Evolutionary conservation across 441 rosid genomes (phyloP), one percentile per base, ranked within the genome.

Genomic region (Pelargonium fulgidum): DNA sequence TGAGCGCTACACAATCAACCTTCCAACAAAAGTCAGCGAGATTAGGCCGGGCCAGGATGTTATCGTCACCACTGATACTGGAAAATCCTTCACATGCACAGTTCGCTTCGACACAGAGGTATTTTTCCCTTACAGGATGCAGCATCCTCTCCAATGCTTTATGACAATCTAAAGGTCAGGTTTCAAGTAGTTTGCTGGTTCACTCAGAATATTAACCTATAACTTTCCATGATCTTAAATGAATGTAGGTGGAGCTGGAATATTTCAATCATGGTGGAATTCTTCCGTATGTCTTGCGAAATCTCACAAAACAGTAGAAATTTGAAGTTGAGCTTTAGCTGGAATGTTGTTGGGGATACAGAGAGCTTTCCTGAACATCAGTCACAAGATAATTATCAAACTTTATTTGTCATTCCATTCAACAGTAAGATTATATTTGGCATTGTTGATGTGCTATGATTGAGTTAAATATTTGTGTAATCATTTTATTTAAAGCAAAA

Each of bases 221-320:
- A 26, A 63, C 6, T 61, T 10, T 16, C 48, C 66, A 26, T 17
- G 20, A 14, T 20, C 6, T 7, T 12, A 12, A 24, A 62, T 75
- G 76, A 24, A 62, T 75, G 76, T 72, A 83, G 86, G 86, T 85
- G 73, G 88, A 87, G 52, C 66, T 85, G 69, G 85, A 82, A n/a
- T 83, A 84, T 69, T 87, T 82, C 45, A 70, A 83, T 26, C 86
- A 85, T 19, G 92, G 90, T 29, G 90, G 90, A 73, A 83, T 85
- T 72, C 87, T 81, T 54, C 87, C 79, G n/a, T 84, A 68, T 10
- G 88, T 81, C 26, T 70, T 81, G 58, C 68, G 85, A 26, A 81
- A 79, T 74, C 78, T 84, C 75, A 85, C 74, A 70, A 70, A 74
- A 69, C 75, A 79, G 75, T 83, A 68, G 73, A 29, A 6, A n/a